A percentile compares a stretch with the other conserved stretches of the same genome.
These are phyloP conservation scores for Exutisphaerella laricina DNA, from an alignment of 2,329 filamentous ascomycete genomes.

Conservation along the genomic window DNA sequence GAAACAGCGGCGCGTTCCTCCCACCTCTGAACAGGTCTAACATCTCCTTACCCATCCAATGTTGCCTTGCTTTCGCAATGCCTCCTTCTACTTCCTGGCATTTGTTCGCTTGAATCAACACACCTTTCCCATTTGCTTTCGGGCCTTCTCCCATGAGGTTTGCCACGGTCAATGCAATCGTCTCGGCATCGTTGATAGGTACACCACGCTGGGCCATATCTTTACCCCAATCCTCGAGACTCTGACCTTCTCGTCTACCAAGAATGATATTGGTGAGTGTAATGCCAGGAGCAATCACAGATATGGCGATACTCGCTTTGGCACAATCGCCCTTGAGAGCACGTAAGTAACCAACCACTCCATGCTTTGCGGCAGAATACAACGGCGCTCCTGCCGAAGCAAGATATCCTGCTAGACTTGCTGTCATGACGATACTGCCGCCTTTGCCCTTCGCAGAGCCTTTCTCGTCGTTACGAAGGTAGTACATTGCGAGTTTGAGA, in stretches of 20 bases:
- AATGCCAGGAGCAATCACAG: conserved; percentile 46
- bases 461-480: conserved; percentile 35
- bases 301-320: conserved; percentile 42
- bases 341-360: conserved; percentile 47
- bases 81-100: conserved; percentile 42
- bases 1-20: conserved; percentile 32
- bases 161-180: conserved; percentile 41
- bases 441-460: conserved; percentile 33
- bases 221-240: conserved; percentile 38
- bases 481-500: conserved; percentile 45
- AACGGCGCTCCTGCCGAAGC: conserved; percentile 44
- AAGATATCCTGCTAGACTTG: conserved; percentile 46
- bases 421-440: conserved; percentile 45
- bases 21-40: conserved; percentile 45
- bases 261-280: conserved; percentile 44
- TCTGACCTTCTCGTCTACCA: conserved; percentile 30
- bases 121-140: conserved; percentile 42
- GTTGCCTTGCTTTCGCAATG: conserved; percentile 40
- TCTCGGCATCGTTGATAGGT: conserved; percentile 44
- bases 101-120: conserved; percentile 40
- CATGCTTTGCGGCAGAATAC: conserved; percentile 49
- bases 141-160: conserved; percentile 42
- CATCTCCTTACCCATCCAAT: conserved; percentile 50
- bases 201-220: conserved; percentile 43
- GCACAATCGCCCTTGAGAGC: conserved; percentile 46